A percentile compares a stretch with the other conserved stretches of the same genome.
Evolutionary conservation across 345 rosid species (phyloP).

Genomic region (Xanthoceras sorbifolium): DNA sequence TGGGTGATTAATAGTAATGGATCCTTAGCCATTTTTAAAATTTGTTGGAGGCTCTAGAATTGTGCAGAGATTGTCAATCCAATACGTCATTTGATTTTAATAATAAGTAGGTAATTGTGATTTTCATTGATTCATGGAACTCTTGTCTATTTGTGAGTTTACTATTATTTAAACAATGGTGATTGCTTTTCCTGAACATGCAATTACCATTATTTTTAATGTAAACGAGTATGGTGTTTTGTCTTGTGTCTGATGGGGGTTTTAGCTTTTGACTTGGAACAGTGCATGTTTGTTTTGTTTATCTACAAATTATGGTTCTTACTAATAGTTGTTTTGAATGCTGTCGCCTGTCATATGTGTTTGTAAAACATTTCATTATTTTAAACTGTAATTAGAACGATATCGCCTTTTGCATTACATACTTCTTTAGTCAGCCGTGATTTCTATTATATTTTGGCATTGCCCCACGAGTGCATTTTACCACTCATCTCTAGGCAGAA

Average conservation of each 20-base stretch:
- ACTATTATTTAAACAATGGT: conserved; percentile 25
- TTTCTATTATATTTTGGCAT: conserved; percentile 4
- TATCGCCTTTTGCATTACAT: conserved; percentile 26
- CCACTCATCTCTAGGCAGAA: conserved; percentile 10
- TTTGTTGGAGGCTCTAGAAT: conserved; percentile 1
- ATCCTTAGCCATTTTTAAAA: conserved; percentile 1
- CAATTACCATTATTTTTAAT: conserved; percentile 23
- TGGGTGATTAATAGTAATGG: conserved; percentile 19
- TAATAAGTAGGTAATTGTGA: conserved; percentile 27
- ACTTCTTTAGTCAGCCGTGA: conserved; percentile 27
- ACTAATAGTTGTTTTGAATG: conserved; percentile 10
- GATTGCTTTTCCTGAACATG: conserved; percentile 26
- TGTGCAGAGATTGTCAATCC: conserved; percentile 16
- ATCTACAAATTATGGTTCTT: conserved; percentile 25
- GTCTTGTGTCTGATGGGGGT: conserved; percentile 29
- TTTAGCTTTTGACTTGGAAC: conserved; percentile 47
- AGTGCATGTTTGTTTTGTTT: conserved; percentile 32
- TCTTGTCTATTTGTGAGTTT: conserved; percentile 41
- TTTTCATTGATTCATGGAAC: conserved; percentile 42
- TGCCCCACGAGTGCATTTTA: conserved; percentile 1
- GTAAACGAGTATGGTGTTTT: conserved; percentile 28
- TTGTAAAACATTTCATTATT: conserved; percentile 10
- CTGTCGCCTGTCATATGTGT: conserved; percentile 14
- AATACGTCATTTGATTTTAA: conserved; percentile 15
- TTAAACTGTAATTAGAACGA: conserved; percentile 2